Percentiles rank a stretch among this genome's conserved stretches.
Evolutionary conservation across 2,329 filamentous ascomycete species (phyloP).

Genomic region (Beauveria sp.): DNA sequence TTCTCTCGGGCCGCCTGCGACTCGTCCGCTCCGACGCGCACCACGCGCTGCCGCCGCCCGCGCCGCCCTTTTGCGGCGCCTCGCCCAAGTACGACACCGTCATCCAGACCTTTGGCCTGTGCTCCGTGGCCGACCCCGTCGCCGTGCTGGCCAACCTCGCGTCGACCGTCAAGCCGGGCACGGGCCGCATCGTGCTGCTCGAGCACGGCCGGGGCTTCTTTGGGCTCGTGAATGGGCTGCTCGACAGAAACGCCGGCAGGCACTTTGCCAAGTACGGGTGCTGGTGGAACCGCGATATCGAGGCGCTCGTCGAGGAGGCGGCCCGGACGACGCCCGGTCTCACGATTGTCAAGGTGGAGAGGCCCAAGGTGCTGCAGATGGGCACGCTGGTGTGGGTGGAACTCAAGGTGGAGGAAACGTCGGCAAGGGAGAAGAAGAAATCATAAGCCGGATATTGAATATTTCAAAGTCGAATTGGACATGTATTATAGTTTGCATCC

Average conservation of each 20-base stretch:
- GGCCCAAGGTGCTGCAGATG: constrained; percentile 43
- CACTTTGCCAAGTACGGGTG: constrained; percentile 57
- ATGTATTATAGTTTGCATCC: neutral
- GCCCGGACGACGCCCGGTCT: constrained; percentile 41
- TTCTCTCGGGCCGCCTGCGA: constrained; percentile 35
- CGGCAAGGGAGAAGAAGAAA: neutral
- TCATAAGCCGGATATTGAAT: neutral
- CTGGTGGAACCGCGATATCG: constrained; percentile 62
- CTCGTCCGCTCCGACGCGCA: constrained; percentile 42
- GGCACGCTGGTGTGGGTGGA: constrained; percentile 55
- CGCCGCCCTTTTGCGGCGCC: constrained; percentile 28
- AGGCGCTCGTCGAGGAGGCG: constrained; percentile 44
- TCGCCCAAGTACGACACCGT: constrained; percentile 50
- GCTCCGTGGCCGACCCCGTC: constrained; percentile 51
- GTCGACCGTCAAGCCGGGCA: constrained; percentile 40
- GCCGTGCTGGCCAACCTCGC: constrained; percentile 47
- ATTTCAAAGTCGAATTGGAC: neutral
- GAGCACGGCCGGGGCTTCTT: constrained; percentile 55
- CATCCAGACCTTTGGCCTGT: constrained; percentile 57
- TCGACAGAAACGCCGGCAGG: constrained; percentile 46
- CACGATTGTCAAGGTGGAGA: constrained; percentile 46
- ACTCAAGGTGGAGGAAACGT: constrained; percentile 33
- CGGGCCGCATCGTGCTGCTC: constrained; percentile 52
- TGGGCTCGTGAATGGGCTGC: constrained; percentile 44
- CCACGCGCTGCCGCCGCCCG: constrained; percentile 33